A percentile compares a stretch with the other conserved stretches of the same genome.
Evolutionary conservation across 148 eudicot species (phyloP).

Genomic region (Fagopyrum esculentum): DNA sequence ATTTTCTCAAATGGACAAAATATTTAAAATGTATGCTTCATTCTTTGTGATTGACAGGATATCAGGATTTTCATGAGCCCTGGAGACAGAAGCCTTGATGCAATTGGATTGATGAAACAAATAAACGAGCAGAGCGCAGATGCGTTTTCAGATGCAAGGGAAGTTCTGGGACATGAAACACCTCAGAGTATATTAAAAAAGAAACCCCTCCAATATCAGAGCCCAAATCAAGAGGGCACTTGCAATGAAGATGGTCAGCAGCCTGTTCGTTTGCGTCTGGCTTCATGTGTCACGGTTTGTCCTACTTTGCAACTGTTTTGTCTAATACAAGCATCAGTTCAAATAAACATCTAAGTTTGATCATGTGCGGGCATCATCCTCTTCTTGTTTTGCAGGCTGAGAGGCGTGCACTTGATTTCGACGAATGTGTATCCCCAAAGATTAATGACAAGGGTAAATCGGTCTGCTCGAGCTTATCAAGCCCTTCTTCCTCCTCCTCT

Average conservation of each 20-base stretch:
- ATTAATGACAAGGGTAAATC: slow-evolving; percentile 17
- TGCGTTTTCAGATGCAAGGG: slow-evolving; percentile 78
- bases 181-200: slow-evolving; percentile 60
- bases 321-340: too few species aligned
- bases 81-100: slow-evolving; percentile 65
- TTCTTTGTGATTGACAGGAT: slow-evolving; percentile 38
- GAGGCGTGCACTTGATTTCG: slow-evolving; percentile 21
- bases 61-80: slow-evolving; percentile 78
- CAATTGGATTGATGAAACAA: slow-evolving; percentile 84
- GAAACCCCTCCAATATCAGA: slow-evolving; percentile 27
- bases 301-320: background rate
- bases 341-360: background rate
- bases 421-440: slow-evolving; percentile 12
- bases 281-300: slow-evolving; percentile 47
- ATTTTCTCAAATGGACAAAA: background rate
- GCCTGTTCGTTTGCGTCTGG: slow-evolving; percentile 23
- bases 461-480: slow-evolving; percentile 21
- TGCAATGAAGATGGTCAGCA: slow-evolving; percentile 20
- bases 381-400: slow-evolving; percentile 10
- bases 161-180: slow-evolving; percentile 80
- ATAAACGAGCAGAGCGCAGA: slow-evolving; percentile 69
- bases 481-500: slow-evolving; percentile 32
- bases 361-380: background rate
- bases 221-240: slow-evolving; percentile 26
- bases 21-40: background rate